Base-by-base conservation (phyloP, 164 flowering plant genomes). In the Santalum album region DNA sequence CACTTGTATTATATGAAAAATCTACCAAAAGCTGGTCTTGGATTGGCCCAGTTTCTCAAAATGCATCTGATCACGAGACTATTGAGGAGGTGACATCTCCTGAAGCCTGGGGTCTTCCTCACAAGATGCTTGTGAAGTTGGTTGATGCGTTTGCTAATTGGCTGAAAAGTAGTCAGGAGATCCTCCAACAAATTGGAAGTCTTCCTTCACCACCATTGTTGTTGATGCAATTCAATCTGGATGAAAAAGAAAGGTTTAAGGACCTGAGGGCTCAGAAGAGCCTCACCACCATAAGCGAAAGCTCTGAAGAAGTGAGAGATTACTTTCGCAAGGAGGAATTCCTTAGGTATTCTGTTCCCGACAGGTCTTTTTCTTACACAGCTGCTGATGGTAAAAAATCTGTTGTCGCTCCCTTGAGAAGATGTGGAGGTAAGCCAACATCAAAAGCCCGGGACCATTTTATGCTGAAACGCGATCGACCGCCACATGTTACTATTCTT, bases 401-500 rank as follows among this genome's bases (percentile, higher is more conserved):
- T 10, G 76, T 83, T 6, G 99, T 94, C 59, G 99, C 99, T 54
- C 99, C 99, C 12, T 55, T 90, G 65, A 78, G 97, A 74, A 87
- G 95, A 73, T 69, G 95, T 65, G 97, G 97, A 59, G 99, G 99
- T 53, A 94, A 94, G 74, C 90, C 92, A 20, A 82, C 94, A 26
- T 90, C 97, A n/a, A 94, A 94, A 72, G 95, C 97, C 17, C 84
- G 97, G 12, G 99, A 90, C 45, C 97, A 94, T 70, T 81, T 78
- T 65, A 84, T 90, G 90, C 77, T 94, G 60, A 94, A 87, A 69
- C 81, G 81, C 35, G 95, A 94, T 69, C 77, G 99, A 4, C 99
- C 99, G 18, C 94, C 97, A 0, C 97, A 90, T 75, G 96, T 90
- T 39, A 94, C 97, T 0, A 80, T 94, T 62, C 86, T 94, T 14